A percentile compares a stretch with the other conserved stretches of the same genome.
phyloP scores from a whole-genome alignment of 176 grass and related monocot species.

The Avena eriantha region DNA sequence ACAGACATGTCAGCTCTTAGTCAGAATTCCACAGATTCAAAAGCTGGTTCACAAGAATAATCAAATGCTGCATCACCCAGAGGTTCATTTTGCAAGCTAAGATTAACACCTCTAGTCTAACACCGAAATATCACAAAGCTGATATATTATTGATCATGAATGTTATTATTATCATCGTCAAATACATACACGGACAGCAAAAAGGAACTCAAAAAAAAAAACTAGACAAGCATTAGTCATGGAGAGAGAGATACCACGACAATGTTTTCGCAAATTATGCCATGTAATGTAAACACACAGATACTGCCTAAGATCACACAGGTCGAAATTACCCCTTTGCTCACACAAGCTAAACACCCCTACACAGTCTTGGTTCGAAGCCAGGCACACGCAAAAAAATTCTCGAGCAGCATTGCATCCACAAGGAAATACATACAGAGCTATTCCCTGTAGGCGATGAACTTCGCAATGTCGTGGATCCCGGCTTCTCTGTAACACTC shows the following conservation, averaged over 20 bases:
- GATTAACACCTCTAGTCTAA: not conserved
- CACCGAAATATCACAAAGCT: not conserved
- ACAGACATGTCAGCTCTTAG: not conserved
- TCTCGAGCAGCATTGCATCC: not conserved
- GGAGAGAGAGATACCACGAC: not conserved
- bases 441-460: slow-evolving; percentile 76
- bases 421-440: slow-evolving; percentile 8
- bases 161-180: not conserved
- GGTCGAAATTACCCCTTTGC: not conserved
- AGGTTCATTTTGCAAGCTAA: not conserved
- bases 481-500: slow-evolving; percentile 83
- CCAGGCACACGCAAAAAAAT: slow-evolving; percentile 19
- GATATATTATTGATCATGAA: not conserved
- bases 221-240: too few species aligned
- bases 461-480: slow-evolving; percentile 75
- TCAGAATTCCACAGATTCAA: too few species aligned
- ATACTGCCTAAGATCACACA: not conserved
- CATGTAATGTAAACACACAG: not conserved
- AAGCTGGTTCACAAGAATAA: not conserved
- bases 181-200: not conserved
- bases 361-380: not conserved
- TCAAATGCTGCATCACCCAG: not conserved
- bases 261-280: not conserved
- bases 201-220: not conserved
- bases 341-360: not conserved